Percentiles rank a stretch among this genome's conserved stretches.
phyloP scores from a whole-genome alignment of 2,329 filamentous ascomycete genomes.

The Coniella vitis region DNA sequence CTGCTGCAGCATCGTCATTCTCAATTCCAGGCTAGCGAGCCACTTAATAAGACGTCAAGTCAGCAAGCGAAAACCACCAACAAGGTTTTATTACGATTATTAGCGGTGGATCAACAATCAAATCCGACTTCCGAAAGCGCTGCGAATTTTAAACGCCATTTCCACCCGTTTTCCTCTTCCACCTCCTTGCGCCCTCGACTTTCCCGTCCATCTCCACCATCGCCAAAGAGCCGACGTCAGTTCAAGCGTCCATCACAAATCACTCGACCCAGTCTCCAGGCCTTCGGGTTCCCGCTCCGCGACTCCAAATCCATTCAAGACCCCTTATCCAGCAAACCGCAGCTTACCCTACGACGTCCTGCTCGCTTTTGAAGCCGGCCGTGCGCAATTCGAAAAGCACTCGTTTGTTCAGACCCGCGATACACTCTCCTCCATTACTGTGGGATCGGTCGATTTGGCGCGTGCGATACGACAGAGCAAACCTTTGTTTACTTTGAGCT shows the following conservation, averaged over 20 bases:
- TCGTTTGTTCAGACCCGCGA: too few species aligned
- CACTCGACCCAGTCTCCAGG: constrained; percentile 3
- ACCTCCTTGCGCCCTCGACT: background rate
- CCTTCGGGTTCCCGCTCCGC: background rate
- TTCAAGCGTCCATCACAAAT: background rate
- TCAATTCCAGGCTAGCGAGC: constrained; percentile 1
- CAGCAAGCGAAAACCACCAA: background rate
- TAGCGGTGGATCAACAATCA: constrained; percentile 16
- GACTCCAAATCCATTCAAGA: background rate
- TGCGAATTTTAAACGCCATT: constrained; percentile 9
- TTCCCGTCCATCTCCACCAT: background rate
- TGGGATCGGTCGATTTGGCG: too few species aligned
- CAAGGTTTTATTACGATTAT: background rate
- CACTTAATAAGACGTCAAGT: background rate
- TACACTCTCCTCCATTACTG: too few species aligned
- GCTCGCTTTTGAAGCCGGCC: too few species aligned
- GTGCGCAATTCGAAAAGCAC: too few species aligned
- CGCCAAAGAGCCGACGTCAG: background rate
- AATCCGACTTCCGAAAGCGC: constrained; percentile 8
- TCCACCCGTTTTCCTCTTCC: constrained; percentile 2
- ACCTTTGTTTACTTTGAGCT: too few species aligned
- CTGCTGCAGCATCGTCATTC: background rate
- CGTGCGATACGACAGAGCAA: too few species aligned
- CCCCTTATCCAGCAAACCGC: background rate
- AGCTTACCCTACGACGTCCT: too few species aligned